These are phyloP conservation scores for Flaveria linearis DNA, from an alignment of 129 eudicot genomes.

Conservation along the genomic window DNA sequence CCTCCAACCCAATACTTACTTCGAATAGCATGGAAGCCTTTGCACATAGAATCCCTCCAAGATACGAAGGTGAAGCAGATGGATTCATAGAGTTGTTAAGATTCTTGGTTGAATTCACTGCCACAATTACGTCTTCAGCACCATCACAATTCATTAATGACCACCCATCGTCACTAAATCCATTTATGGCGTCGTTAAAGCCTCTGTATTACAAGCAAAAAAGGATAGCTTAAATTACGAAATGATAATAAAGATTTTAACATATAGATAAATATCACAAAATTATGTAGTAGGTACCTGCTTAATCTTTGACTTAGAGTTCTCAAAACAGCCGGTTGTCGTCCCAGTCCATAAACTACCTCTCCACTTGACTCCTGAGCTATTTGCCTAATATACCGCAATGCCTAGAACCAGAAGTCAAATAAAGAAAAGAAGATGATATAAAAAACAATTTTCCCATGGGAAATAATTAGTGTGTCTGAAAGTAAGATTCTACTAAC, in stretches of 20 bases:
- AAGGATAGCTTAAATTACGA: neutral
- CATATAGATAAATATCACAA: neutral
- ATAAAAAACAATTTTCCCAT: neutral
- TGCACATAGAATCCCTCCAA: conserved; percentile 87
- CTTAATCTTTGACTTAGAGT: conserved; percentile 85
- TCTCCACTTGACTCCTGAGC: conserved; percentile 93
- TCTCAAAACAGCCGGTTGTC: conserved; percentile 94
- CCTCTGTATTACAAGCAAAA: conserved; percentile 53
- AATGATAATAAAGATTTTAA: neutral
- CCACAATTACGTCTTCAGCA: conserved; percentile 69
- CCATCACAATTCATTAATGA: conserved; percentile 70
- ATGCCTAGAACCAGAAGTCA: conserved; percentile 50
- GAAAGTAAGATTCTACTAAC: conserved; percentile 36
- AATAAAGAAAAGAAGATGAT: neutral
- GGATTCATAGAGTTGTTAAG: conserved; percentile 52
- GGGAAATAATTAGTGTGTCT: neutral
- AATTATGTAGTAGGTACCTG: conserved; percentile 40
- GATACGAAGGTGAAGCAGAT: conserved; percentile 55
- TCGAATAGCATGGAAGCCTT: conserved; percentile 90
- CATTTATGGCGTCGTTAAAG: conserved; percentile 80
- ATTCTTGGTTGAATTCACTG: conserved; percentile 56
- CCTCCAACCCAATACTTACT: conserved; percentile 32
- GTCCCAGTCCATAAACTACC: conserved; percentile 67
- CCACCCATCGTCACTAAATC: conserved; percentile 91
- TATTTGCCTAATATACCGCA: conserved; percentile 81